Evolutionary conservation across 768 basidiomycete species (phyloP).

Genomic region (Dioszegia crocea): DNA sequence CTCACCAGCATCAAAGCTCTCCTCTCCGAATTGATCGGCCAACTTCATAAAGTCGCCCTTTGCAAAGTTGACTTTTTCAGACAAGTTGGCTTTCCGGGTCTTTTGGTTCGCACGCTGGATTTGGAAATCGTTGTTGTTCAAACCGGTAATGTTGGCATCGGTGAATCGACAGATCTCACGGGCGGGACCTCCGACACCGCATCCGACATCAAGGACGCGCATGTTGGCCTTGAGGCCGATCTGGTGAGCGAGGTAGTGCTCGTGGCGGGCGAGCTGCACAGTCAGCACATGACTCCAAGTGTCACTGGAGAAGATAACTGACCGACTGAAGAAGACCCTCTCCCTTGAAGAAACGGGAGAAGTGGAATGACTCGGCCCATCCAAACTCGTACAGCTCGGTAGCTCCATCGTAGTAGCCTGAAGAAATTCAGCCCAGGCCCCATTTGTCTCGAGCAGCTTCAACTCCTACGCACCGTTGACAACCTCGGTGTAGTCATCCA

Average conservation of each 20-base stretch:
- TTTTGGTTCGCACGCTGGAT: constrained; percentile 78
- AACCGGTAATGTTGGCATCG: constrained; percentile 73
- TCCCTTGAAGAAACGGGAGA: constrained; percentile 93
- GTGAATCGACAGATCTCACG: constrained; percentile 89
- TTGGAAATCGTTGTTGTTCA: constrained; percentile 98
- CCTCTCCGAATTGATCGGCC: constrained; percentile 81
- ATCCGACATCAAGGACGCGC: constrained; percentile 96
- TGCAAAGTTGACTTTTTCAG: constrained; percentile 71
- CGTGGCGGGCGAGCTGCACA: constrained; percentile 72
- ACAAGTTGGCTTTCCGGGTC: constrained; percentile 69
- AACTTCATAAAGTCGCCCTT: constrained; percentile 98
- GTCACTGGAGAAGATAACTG: constrained; percentile 8
- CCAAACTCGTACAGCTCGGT: constrained; percentile 94
- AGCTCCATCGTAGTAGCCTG: constrained; percentile 94
- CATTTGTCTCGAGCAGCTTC: not conserved
- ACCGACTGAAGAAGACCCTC: constrained; percentile 51
- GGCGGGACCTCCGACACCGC: constrained; percentile 96
- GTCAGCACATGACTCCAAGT: not conserved
- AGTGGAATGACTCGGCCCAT: constrained; percentile 74
- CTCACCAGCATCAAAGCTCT: constrained; percentile 88
- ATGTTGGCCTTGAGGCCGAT: constrained; percentile 82
- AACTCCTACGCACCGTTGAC: constrained; percentile 67
- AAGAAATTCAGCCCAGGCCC: not conserved
- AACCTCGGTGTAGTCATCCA: constrained; percentile 82
- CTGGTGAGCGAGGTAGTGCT: constrained; percentile 89